Evolutionary conservation across 2,329 filamentous ascomycete species (phyloP), one percentile per base, ranked within the genome.

Genomic region (Mycosphaerella sp.): DNA sequence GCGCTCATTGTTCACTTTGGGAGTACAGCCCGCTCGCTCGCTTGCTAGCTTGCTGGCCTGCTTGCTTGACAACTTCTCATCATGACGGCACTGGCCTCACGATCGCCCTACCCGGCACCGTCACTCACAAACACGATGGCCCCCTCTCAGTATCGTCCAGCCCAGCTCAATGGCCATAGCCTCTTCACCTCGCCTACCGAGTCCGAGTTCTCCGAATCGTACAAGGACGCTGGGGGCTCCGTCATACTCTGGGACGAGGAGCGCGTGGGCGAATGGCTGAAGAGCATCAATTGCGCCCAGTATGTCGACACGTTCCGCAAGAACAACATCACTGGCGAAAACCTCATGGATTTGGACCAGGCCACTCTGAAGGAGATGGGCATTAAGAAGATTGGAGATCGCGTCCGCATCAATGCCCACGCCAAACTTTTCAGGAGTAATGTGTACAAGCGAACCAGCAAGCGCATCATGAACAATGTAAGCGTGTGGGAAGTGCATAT

Each of bases 281-380:
- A 84, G 63, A 89, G 82, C 62, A 90, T 98, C 67, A 91, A 94
- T 66, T 97, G 90, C 66, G 84, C 85, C 61, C 89, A 97, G 67
- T 97, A 98, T 71, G 89, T 95, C 67, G 84, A 87, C 64, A 71
- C 95, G 21, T 96, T 96, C 71, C 87, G 71, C 84, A 73, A 79
- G 66, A 95, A 98, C 69, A 88, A 97, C 70, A 96, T 98, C 75
- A 98, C 93, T 67, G 93, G 93, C 64, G 89, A 96, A 73, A 96
- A 95, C 66, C 76, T 98, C 40, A 79, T 98, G 61, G 93, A 98
- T 72, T 91, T 96, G 78, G 93, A 98, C 71, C 94, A 95, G 75
- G 85, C 89, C 50, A 89, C 95, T 36, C 78, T 98, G 57, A 94
- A 95, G 70, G 93, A 98, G 70, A 95, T 98, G 82, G 93, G 93